Percentiles rank a stretch among this genome's conserved stretches.
Conservation (phyloP, 2,329 filamentous ascomycete species). For the Fusarium bulbicola region DNA sequence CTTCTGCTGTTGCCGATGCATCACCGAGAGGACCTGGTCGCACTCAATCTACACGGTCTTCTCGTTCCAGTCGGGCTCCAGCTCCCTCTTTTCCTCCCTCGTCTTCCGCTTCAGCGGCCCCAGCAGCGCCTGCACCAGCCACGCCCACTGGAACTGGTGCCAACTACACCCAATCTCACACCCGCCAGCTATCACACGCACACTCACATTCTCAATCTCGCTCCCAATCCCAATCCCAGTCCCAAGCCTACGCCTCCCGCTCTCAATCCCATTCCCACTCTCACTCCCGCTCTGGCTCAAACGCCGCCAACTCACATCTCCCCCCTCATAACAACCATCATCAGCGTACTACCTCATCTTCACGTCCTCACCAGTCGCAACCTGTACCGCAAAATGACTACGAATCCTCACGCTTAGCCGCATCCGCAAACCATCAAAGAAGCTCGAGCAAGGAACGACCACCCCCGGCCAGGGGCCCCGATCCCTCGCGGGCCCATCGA, state of each 20-base stretch:
- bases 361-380: conserved; percentile 53
- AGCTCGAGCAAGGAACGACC: conserved; percentile 70
- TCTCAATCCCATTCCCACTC: conserved; percentile 38
- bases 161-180: conserved; percentile 37
- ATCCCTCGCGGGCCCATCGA: conserved; percentile 58
- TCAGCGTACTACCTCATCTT: conserved; percentile 53
- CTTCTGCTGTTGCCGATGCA: conserved; percentile 35
- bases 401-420: conserved; percentile 74
- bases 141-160: conserved; percentile 37
- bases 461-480: conserved; percentile 62
- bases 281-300: conserved; percentile 36
- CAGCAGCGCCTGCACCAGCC: conserved; percentile 33
- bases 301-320: conserved; percentile 42
- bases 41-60: conserved; percentile 48
- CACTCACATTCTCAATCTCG: conserved; percentile 36
- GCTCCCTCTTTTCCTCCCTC: conserved; percentile 31
- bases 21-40: conserved; percentile 45
- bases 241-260: conserved; percentile 28
- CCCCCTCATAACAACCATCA: conserved; percentile 45
- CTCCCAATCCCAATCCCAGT: conserved; percentile 30
- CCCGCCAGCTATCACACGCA: conserved; percentile 40
- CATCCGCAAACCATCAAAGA: conserved; percentile 63
- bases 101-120: conserved; percentile 29
- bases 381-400: conserved; percentile 71
- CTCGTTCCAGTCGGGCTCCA: conserved; percentile 39